phyloP scores from a whole-genome alignment of 176 grass and related monocot species.

The Phoenix roebelenii region DNA sequence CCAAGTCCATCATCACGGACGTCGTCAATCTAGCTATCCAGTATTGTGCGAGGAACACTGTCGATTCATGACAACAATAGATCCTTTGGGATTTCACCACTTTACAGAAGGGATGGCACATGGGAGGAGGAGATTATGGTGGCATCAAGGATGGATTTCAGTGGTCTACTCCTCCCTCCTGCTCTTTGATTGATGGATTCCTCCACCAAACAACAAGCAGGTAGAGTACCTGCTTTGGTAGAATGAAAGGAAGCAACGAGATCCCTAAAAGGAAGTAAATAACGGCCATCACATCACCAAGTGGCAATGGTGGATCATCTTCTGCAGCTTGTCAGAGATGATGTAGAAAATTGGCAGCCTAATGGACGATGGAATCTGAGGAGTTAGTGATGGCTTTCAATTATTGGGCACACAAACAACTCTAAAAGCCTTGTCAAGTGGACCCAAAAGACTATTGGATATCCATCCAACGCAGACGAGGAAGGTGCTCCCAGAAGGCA shows the following conservation, averaged over 20 bases:
- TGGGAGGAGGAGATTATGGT: conserved; percentile 42
- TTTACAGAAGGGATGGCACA: conserved; percentile 89
- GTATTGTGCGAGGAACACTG: conserved; percentile 36
- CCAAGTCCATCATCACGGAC: too few relatives aligned
- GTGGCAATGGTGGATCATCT: conserved; percentile 1
- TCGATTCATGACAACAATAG: conserved; percentile 50
- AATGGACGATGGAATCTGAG: conserved; percentile 16
- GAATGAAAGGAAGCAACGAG: neutral
- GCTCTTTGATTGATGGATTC: conserved; percentile 67
- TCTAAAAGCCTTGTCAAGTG: conserved; percentile 16
- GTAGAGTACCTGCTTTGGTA: neutral
- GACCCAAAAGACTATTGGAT: neutral
- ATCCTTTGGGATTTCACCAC: conserved; percentile 29
- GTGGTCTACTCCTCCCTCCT: conserved; percentile 9
- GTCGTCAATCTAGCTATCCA: conserved; percentile 6
- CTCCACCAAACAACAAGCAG: conserved; percentile 42
- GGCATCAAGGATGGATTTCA: conserved; percentile 23
- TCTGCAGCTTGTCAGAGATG: conserved; percentile 1
- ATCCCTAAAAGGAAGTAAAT: neutral
- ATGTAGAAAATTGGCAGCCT: conserved; percentile 1
- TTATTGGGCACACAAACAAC: conserved; percentile 30
- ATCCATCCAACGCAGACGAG: neutral
- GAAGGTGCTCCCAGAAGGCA: neutral
- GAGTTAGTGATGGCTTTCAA: conserved; percentile 13
- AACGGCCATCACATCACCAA: conserved; percentile 2